Base-by-base conservation (phyloP, 2,329 filamentous ascomycete genomes). In the Cercospora zeina region DNA sequence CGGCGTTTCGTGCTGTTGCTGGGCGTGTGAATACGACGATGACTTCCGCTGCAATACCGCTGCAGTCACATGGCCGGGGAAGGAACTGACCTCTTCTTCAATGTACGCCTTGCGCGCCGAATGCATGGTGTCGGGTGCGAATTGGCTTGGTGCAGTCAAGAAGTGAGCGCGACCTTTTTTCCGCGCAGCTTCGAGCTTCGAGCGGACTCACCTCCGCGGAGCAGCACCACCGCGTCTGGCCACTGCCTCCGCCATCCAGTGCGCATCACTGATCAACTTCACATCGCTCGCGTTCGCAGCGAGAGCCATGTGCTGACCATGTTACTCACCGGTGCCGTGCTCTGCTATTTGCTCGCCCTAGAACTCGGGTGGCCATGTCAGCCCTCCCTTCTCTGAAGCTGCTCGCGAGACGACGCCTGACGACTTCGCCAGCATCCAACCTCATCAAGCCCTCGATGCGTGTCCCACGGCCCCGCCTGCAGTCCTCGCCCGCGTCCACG, bases 81-180 rank as follows among this genome's bases (percentile, higher is more conserved):
- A 59, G 61, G 31, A 58, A 72, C 84, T 81, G 83, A 89, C 88
- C 81, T 88, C 84, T 58, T 97, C 93, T 82, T 97, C 93, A 67
- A 97, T 92, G 77, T 96, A 97, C 45, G 93, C 93, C 78, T 93
- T 89, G 68, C 95, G 86, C 75, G 93, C 87, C 62, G 93, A 93
- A 81, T 97, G 93, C 66, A 68, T 68, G 14, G 51, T 62, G 58
- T 39, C 51, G 50, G 19, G 39, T 19, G 19, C 39, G 21, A 45
- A 19, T 19, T 13, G 3, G 21, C 13, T 3, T 45, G 39, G 39
- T 4, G 39, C 6, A 21, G 39, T 45, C 19, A 19, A 21, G 39
- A 24, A 45, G 39, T 45, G 39, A 45, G 39, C 21, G 39, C 39
- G 39, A 45, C 39, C 39, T 45, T 45, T 45, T 45, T 45, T 16